A percentile compares a stretch with the other conserved stretches of the same genome.
phyloP scores from a whole-genome alignment of 495 filamentous ascomycete species.

The Penicillium mononematosum region DNA sequence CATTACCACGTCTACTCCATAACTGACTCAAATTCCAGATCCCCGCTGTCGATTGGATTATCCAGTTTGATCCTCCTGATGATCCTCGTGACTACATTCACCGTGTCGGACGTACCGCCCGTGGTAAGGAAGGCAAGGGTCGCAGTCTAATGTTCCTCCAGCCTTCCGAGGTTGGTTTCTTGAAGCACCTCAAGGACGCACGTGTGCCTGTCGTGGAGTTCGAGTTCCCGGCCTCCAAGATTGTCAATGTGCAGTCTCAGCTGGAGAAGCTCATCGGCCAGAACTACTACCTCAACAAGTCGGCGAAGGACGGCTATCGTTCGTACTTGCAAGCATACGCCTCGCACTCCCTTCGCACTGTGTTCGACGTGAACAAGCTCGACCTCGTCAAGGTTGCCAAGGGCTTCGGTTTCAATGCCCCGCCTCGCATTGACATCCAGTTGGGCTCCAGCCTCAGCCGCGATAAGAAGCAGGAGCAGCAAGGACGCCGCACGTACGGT shows the following conservation, averaged over 20 bases:
- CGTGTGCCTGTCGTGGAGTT: conserved; percentile 93
- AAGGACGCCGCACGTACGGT: conserved; percentile 77
- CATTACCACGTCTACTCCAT: not conserved
- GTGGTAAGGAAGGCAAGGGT: conserved; percentile 80
- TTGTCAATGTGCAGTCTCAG: conserved; percentile 92
- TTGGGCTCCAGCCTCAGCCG: conserved; percentile 82
- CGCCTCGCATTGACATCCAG: conserved; percentile 88
- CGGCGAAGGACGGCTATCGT: conserved; percentile 69
- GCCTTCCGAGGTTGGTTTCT: conserved; percentile 87
- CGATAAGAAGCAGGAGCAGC: conserved; percentile 76
- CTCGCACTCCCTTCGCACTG: conserved; percentile 80
- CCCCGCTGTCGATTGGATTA: conserved; percentile 90
- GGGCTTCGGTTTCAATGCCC: conserved; percentile 84
- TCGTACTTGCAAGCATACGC: conserved; percentile 95
- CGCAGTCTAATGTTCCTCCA: conserved; percentile 86
- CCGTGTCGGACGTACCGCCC: conserved; percentile 90
- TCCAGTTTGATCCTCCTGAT: conserved; percentile 93
- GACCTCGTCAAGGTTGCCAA: conserved; percentile 93
- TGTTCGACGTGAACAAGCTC: conserved; percentile 91
- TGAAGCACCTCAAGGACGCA: conserved; percentile 87
- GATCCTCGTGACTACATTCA: conserved; percentile 94
- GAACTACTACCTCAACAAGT: conserved; percentile 96
- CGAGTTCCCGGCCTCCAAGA: conserved; percentile 88
- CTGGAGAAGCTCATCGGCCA: conserved; percentile 86
- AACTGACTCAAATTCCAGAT: conserved; percentile 52